Percentiles rank a stretch among this genome's conserved stretches.
Conservation (phyloP, 768 basidiomycete genomes). For the Termitomyces sp. region DNA sequence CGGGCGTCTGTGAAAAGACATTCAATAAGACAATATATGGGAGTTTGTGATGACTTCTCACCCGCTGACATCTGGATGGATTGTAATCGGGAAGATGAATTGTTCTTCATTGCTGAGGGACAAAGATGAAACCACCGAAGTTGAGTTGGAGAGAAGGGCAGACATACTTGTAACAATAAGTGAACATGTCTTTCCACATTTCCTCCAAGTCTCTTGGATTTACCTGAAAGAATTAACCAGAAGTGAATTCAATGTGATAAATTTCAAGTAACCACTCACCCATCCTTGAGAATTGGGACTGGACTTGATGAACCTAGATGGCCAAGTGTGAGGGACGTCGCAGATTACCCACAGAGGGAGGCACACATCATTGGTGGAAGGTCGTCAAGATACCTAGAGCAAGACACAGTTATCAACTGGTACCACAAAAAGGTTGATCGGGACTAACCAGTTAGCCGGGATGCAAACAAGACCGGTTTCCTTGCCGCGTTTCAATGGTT, state of each 20-base stretch:
- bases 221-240: conserved; percentile 34
- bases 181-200: conserved; percentile 74
- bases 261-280: conserved; percentile 28
- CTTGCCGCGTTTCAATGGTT: conserved; percentile 61
- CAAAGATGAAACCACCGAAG: neutral
- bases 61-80: conserved; percentile 78
- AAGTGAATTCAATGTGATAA: conserved; percentile 4
- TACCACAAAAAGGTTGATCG: too few species aligned
- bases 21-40: neutral
- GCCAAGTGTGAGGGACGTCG: neutral
- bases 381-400: conserved; percentile 61
- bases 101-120: conserved; percentile 51
- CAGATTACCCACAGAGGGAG: neutral
- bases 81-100: conserved; percentile 73
- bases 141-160: neutral
- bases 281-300: conserved; percentile 70
- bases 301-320: conserved; percentile 62
- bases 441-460: conserved; percentile 61
- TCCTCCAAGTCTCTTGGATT: conserved; percentile 63
- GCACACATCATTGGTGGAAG: conserved; percentile 70
- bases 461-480: conserved; percentile 58
- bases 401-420: neutral
- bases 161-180: conserved; percentile 57
- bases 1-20: conserved; percentile 39
- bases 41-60: conserved; percentile 17